Percentiles rank a stretch among this genome's conserved stretches.
Conservation (phyloP, 2,329 filamentous ascomycete species). For the Hypoxylon rubiginosum region DNA sequence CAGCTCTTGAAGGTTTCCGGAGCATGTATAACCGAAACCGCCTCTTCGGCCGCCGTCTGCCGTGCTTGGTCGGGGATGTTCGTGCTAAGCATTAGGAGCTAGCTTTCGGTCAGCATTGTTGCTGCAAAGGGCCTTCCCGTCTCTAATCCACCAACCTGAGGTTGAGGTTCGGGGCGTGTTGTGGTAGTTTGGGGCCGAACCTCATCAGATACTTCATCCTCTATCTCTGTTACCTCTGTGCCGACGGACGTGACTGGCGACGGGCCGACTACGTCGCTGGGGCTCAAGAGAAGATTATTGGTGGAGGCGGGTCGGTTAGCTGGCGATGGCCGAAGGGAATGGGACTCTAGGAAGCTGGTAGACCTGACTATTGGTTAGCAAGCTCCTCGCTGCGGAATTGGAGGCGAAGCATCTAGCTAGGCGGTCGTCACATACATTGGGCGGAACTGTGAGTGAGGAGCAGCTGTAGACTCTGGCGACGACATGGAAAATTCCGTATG, state of each 20-base stretch:
- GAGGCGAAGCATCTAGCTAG: constrained; percentile 2
- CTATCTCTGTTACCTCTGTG: constrained; percentile 86
- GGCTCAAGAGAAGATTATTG: constrained; percentile 69
- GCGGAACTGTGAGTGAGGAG: constrained; percentile 63
- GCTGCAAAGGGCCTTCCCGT: constrained; percentile 17
- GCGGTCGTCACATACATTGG: constrained; percentile 61
- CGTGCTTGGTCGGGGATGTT: constrained; percentile 70
- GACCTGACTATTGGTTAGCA: constrained; percentile 48
- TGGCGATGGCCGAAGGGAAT: constrained; percentile 66
- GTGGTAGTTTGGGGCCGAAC: constrained; percentile 57
- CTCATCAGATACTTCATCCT: constrained; percentile 79
- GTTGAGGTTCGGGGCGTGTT: constrained; percentile 54
- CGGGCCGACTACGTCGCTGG: constrained; percentile 80
- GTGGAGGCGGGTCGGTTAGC: constrained; percentile 64
- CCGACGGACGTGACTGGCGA: constrained; percentile 89
- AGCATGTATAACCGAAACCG: constrained; percentile 91
- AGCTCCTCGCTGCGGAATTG: constrained; percentile 1
- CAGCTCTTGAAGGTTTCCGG: constrained; percentile 86
- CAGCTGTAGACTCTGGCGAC: constrained; percentile 66
- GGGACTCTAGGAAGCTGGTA: constrained; percentile 60
- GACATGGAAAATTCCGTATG: constrained; percentile 68
- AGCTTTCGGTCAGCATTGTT: constrained; percentile 44
- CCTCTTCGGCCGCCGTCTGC: constrained; percentile 77
- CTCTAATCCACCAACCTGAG: constrained; percentile 53
- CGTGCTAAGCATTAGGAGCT: constrained; percentile 69